Conservation (phyloP, 208 protist genomes). For the Acanthamoeba sp. region DNA sequence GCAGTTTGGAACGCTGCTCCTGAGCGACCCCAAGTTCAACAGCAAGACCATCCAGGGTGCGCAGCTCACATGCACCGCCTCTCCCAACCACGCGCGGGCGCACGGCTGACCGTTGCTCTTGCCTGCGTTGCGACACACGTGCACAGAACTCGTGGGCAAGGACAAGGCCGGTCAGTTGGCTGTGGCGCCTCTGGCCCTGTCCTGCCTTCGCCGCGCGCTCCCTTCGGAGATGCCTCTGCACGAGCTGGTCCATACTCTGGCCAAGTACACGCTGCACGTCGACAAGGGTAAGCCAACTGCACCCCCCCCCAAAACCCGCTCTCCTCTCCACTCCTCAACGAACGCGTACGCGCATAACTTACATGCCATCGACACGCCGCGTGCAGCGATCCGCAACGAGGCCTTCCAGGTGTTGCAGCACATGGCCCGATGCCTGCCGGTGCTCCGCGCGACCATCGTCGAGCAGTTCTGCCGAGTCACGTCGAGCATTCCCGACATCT, state of each 20-base stretch:
- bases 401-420: slow-evolving; percentile 70
- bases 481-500: slow-evolving; percentile 68
- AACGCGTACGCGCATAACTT: neutral
- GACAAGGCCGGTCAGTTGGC: slow-evolving; percentile 43
- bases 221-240: slow-evolving; percentile 54
- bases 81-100: no score
- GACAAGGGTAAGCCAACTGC: slow-evolving; percentile 56
- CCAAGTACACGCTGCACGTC: slow-evolving; percentile 70
- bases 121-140: neutral
- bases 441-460: slow-evolving; percentile 31
- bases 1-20: slow-evolving; percentile 54
- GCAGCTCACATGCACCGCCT: neutral
- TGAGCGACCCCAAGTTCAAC: slow-evolving; percentile 66
- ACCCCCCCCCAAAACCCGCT: neutral
- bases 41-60: slow-evolving; percentile 65
- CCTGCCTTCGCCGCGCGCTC: slow-evolving; percentile 29
- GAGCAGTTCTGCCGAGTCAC: slow-evolving; percentile 57
- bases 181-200: slow-evolving; percentile 53
- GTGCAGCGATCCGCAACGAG: neutral
- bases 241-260: slow-evolving; percentile 48
- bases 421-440: slow-evolving; percentile 40
- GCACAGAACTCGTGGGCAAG: slow-evolving; percentile 46
- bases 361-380: neutral
- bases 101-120: neutral
- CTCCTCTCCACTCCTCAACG: neutral